Base-by-base conservation (phyloP, 108 stramenopile species). In the Nitzschia palea region DNA sequence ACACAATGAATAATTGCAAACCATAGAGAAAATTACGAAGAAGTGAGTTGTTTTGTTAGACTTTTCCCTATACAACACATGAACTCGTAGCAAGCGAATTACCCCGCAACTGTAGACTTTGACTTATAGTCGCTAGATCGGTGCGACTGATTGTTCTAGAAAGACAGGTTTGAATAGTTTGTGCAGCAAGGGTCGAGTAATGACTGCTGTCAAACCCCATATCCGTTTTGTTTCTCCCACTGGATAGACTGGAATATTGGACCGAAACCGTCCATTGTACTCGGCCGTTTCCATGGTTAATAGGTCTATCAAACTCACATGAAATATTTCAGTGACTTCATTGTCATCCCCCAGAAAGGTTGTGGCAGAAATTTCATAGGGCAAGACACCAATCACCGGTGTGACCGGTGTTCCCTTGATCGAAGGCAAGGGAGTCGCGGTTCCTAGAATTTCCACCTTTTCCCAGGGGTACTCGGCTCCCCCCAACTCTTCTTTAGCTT, bases 201-300 rank as follows among this genome's bases (percentile, higher is more conserved):
- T 68, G 56, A 82, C 50, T 6, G 91, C 91, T 18, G 91, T 93
- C 72, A 93, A 75, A 10, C 91, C 91, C 91, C 91, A 93, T 45
- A 93, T 86, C 44, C 77, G 71, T 45, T 80, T 64, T 4, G 71
- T 76, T 17, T 86, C 64, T 45, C 22, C 56, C 26, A 72, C 79
- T 6, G 72, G 82, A 80, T 77, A 93, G 0, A 81, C 85, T 3
- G 91, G 87, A 36, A 53, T 35, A 6, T 56, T 42, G 15, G 37
- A 44, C 6, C 52, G 47, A 47, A 78, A 82, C 14, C 72, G 65
- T 42, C 62, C 36, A 25, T 65, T 53, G 0, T 40, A 28, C 47
- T 87, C 78, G 3, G 62, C 52, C 0, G 70, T 79, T 67, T 93
- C 91, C 26, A 66, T 64, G 0, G 55, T 48, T 3, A 89, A 27